phyloP scores from a whole-genome alignment of 495 filamentous ascomycete genomes.

The Penicillium roqueforti region DNA sequence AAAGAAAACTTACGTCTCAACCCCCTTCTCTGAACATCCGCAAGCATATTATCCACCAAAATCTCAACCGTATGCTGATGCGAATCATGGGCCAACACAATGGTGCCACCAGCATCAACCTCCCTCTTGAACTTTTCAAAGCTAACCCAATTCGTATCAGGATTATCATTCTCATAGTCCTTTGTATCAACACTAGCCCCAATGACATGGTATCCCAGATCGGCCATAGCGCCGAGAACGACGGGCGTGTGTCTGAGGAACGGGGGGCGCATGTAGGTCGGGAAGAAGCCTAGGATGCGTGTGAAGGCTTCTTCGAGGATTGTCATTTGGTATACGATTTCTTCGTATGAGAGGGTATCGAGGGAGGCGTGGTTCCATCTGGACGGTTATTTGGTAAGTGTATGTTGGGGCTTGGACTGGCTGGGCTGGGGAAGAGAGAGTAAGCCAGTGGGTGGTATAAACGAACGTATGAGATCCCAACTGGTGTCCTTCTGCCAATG shows the following conservation, averaged over 20 bases:
- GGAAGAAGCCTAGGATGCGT: slow-evolving; percentile 66
- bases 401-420: neutral
- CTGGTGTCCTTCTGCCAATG: slow-evolving; percentile 62
- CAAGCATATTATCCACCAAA: slow-evolving; percentile 37
- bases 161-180: slow-evolving; percentile 39
- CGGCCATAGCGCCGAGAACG: slow-evolving; percentile 29
- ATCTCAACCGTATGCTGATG: slow-evolving; percentile 37
- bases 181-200: slow-evolving; percentile 42
- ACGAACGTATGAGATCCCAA: slow-evolving; percentile 70
- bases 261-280: slow-evolving; percentile 63
- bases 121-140: slow-evolving; percentile 29
- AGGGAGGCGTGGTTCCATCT: slow-evolving; percentile 61
- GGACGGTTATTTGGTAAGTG: neutral
- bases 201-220: slow-evolving; percentile 42
- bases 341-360: slow-evolving; percentile 43
- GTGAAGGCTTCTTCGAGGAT: slow-evolving; percentile 66
- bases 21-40: slow-evolving; percentile 28
- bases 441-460: neutral
- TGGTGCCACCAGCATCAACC: slow-evolving; percentile 29
- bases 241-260: slow-evolving; percentile 32
- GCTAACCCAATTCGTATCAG: slow-evolving; percentile 20
- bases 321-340: slow-evolving; percentile 60
- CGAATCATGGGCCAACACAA: slow-evolving; percentile 46
- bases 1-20: slow-evolving; percentile 24
- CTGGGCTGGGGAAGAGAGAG: neutral